Evolutionary conservation across 176 grass and related monocot species (phyloP).

Genomic region (Eragrostis nindensis): DNA sequence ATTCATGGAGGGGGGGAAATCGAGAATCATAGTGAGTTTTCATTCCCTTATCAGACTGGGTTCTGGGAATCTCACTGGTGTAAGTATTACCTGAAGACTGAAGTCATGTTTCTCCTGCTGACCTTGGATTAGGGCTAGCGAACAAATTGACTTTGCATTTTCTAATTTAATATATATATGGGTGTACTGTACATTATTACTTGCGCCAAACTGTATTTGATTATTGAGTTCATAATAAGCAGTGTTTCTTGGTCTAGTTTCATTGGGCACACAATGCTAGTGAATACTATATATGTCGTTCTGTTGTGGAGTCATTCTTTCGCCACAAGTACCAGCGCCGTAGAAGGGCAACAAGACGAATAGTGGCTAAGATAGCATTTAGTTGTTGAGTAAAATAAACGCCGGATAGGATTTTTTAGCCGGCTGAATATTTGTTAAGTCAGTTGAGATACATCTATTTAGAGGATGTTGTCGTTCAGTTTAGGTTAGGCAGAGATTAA

Average conservation of each 20-base stretch:
- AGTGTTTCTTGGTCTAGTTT: conserved; percentile 36
- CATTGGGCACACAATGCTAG: neutral
- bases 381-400: too few relatives aligned
- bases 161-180: conserved; percentile 38
- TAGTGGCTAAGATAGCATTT: too few relatives aligned
- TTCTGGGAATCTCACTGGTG: conserved; percentile 36
- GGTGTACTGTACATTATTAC: conserved; percentile 40
- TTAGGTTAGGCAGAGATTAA: too few relatives aligned
- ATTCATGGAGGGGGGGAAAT: conserved; percentile 2
- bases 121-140: conserved; percentile 38
- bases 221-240: conserved; percentile 19
- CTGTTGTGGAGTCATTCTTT: too few relatives aligned
- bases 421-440: too few relatives aligned
- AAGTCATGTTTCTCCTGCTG: conserved; percentile 43
- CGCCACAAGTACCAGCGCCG: too few relatives aligned
- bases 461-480: too few relatives aligned
- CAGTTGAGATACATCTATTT: too few relatives aligned
- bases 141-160: conserved; percentile 12
- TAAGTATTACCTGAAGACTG: conserved; percentile 48
- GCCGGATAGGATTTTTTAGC: too few relatives aligned
- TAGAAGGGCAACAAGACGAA: too few relatives aligned
- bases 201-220: conserved; percentile 21
- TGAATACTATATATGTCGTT: too few relatives aligned
- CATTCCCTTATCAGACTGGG: conserved; percentile 10
- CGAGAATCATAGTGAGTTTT: conserved; percentile 27